These are phyloP conservation scores for Pseudogymnoascus sp. DNA, from an alignment of 2,329 filamentous ascomycete genomes.

Conservation along the genomic window DNA sequence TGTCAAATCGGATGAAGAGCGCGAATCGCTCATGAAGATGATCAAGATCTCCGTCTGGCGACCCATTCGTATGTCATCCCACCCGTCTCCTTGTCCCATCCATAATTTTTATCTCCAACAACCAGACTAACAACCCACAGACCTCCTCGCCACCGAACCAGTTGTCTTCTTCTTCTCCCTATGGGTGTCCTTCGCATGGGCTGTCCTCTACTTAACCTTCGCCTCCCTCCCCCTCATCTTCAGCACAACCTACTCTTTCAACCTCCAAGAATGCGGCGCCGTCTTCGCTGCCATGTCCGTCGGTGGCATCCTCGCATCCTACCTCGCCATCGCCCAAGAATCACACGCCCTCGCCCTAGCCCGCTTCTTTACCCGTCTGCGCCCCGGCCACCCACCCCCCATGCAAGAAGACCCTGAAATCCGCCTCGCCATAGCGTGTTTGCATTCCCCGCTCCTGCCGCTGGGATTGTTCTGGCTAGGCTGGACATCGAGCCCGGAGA, in stretches of 20 bases:
- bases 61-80: slow-evolving; percentile 54
- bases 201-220: slow-evolving; percentile 79
- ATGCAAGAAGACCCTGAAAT: slow-evolving; percentile 58
- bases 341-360: slow-evolving; percentile 42
- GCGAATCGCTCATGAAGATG: slow-evolving; percentile 60
- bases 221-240: slow-evolving; percentile 76
- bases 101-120: not conserved
- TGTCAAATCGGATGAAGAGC: slow-evolving; percentile 70
- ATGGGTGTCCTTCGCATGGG: slow-evolving; percentile 89
- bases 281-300: slow-evolving; percentile 69
- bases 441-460: slow-evolving; percentile 68
- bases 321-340: slow-evolving; percentile 67
- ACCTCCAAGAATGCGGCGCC: slow-evolving; percentile 57
- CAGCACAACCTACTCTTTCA: slow-evolving; percentile 58
- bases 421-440: slow-evolving; percentile 74
- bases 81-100: not conserved
- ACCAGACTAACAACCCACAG: not conserved
- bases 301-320: slow-evolving; percentile 58
- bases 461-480: slow-evolving; percentile 76
- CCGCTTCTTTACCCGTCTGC: slow-evolving; percentile 31
- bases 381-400: slow-evolving; percentile 33
- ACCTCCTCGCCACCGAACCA: slow-evolving; percentile 66
- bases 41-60: slow-evolving; percentile 67
- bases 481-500: slow-evolving; percentile 54
- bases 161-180: slow-evolving; percentile 81